Evolutionary conservation across 2,329 filamentous ascomycete genomes (phyloP), one percentile per base, ranked within the genome.

Genomic region (Neofusicoccum laricinum): DNA sequence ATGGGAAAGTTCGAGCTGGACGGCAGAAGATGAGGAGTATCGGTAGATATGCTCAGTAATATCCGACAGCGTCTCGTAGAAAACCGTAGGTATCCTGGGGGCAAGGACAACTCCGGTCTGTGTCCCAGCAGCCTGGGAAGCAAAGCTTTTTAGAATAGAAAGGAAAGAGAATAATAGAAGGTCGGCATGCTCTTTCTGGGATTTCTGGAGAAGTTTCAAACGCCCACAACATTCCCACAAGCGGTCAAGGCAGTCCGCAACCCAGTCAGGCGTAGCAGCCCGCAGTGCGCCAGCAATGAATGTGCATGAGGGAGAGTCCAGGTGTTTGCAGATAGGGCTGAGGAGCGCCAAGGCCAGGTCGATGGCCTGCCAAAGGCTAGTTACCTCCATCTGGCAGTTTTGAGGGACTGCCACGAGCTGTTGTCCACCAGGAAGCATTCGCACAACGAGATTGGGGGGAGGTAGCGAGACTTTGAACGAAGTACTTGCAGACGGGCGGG

Each of bases 331-430:
- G 12, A 45, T 38, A 12, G 63, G 11, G 8, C 10, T 19, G 3
- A 64, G 2, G 8, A 64, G 46, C 17, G 46, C 17, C 17, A 76
- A 67, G 0, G 69, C 72, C 30, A 75, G 63, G 40, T 72, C 67
- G 10, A 72, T 68, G 3, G 73, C 71, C 45, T 68, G 69, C 2
- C 64, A 61, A 15, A 65, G 71, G 21, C 70, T 72, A 11, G 63
- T 66, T n/a, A 75, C 66, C 4, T 64, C 69, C 36, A 68, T 70
- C 53, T 81, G 79, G 43, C 75, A 72, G 21, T 75, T 75, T 41
- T 78, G 73, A 11, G 79, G 78, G 17, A 81, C 66, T 5, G 78
- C 77, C 63, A 81, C 73, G 11, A 75, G 70, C 36, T 76, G 71
- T 43, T 79, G 74, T 50, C 76, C 75, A 30, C 77, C 71, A 11